Evolutionary conservation across 192 early-diverging fungal genomes (phyloP).

Genomic region (Linnemannia zychae): DNA sequence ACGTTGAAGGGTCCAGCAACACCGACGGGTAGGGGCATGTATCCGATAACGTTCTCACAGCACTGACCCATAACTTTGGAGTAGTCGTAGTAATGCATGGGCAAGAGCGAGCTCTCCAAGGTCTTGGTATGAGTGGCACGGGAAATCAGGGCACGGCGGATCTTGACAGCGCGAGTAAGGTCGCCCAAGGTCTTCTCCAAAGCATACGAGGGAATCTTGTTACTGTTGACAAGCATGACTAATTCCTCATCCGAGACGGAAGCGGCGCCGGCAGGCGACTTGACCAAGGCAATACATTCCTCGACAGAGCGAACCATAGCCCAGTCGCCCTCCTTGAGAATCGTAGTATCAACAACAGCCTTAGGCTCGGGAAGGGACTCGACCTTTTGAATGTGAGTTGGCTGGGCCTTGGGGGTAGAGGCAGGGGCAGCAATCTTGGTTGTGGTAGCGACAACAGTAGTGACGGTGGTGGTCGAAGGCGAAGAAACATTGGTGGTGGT

Average conservation of each 20-base stretch:
- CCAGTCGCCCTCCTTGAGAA: constrained; percentile 27
- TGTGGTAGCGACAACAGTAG: constrained; percentile 43
- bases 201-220: constrained; percentile 86
- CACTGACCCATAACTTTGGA: constrained; percentile 90
- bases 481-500: background rate
- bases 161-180: constrained; percentile 85
- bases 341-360: constrained; percentile 25
- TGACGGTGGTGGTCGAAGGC: constrained; percentile 41
- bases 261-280: constrained; percentile 58
- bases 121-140: constrained; percentile 74
- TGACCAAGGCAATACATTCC: constrained; percentile 59
- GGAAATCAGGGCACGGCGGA: constrained; percentile 84
- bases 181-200: constrained; percentile 88
- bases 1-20: constrained; percentile 90
- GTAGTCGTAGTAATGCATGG: constrained; percentile 91
- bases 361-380: constrained; percentile 43
- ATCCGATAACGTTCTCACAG: constrained; percentile 97
- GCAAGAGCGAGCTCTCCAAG: constrained; percentile 76
- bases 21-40: constrained; percentile 93
- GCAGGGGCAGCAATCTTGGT: constrained; percentile 49
- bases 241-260: constrained; percentile 83
- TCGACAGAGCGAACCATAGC: constrained; percentile 57
- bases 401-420: constrained; percentile 21
- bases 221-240: constrained; percentile 73
- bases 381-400: constrained; percentile 41